Conservation (phyloP, 305 asterid species). For the Fraxinus velutina region DNA sequence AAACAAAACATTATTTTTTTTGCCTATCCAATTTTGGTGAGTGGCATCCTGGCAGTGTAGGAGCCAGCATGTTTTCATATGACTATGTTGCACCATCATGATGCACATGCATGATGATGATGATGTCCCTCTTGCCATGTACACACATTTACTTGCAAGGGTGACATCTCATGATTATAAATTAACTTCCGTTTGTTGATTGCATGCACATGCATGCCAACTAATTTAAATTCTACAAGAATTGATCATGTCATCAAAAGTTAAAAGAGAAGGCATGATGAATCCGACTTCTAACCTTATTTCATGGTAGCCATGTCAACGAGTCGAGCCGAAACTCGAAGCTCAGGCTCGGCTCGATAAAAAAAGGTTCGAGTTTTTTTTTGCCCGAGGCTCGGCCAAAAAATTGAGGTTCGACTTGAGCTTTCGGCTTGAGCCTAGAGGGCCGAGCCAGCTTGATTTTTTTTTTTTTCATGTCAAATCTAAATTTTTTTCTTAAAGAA, state of each 20-base stretch:
- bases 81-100: background rate
- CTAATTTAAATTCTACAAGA: background rate
- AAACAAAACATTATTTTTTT: background rate
- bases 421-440: too few species aligned
- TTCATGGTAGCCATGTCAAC: background rate
- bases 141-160: background rate
- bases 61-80: background rate
- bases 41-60: background rate
- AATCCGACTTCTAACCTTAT: background rate
- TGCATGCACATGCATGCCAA: background rate
- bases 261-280: background rate
- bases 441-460: too few species aligned
- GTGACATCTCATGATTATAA: background rate
- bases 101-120: background rate
- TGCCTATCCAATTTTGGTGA: background rate
- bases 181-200: background rate
- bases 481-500: too few species aligned
- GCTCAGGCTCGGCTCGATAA: too few species aligned
- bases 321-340: too few species aligned
- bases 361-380: too few species aligned
- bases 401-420: too few species aligned
- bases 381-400: too few species aligned
- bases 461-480: too few species aligned
- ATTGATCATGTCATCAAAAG: background rate
- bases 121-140: background rate